Conservation (phyloP, 306 rosid species). For the Prosopis cineraria region DNA sequence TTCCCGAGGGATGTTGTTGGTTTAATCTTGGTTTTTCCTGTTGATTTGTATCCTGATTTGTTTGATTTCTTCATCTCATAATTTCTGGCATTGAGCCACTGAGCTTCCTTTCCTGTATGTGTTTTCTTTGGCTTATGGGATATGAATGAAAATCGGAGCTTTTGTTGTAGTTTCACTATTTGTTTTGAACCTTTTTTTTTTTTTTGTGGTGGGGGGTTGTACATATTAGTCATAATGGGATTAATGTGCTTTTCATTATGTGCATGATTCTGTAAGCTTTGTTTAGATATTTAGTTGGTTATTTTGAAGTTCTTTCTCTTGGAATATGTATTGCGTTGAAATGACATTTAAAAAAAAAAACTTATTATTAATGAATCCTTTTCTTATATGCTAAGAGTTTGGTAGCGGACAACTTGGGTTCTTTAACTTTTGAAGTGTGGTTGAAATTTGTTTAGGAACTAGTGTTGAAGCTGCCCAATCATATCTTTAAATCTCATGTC, state of each 20-base stretch:
- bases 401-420: constrained; percentile 3
- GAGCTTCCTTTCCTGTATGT: no score
- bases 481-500: constrained; percentile 20
- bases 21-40: background rate
- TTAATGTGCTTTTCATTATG: background rate
- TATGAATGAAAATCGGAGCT: no score
- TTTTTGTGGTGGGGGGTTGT: no score
- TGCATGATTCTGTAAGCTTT: background rate
- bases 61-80: background rate
- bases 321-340: background rate
- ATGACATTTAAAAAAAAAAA: background rate
- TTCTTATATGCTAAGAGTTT: background rate
- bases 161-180: no score
- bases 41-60: background rate
- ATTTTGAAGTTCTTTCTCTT: constrained; percentile 7
- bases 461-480: background rate
- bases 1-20: background rate
- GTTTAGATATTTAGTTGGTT: constrained; percentile 6
- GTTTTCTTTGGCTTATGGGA: no score
- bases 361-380: background rate
- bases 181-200: no score
- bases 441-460: constrained; percentile 17
- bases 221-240: no score
- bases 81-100: background rate
- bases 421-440: constrained; percentile 1